Percentiles rank a stretch among this genome's conserved stretches.
These are phyloP conservation scores for Coelastrella sp. DNA, from an alignment of 139 green algal species.

Conservation along the genomic window DNA sequence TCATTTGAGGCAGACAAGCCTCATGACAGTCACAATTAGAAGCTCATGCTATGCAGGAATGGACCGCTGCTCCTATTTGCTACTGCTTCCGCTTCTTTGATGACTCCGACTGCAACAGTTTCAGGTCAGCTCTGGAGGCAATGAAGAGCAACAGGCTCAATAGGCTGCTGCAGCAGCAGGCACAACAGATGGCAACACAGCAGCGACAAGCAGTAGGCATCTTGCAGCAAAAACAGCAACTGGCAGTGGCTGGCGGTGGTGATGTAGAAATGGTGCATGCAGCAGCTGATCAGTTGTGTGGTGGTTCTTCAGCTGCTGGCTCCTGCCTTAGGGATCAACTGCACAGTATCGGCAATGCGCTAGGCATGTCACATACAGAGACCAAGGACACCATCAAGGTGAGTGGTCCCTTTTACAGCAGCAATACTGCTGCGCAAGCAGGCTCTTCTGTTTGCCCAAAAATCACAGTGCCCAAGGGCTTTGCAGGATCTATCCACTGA, in stretches of 20 bases:
- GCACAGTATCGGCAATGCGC: background rate
- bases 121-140: background rate
- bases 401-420: too few species aligned
- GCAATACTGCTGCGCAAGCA: too few species aligned
- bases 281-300: too few species aligned
- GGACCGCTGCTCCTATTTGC: background rate
- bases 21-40: background rate
- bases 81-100: slow-evolving; percentile 38
- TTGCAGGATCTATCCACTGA: too few species aligned
- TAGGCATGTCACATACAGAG: background rate
- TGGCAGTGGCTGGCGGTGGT: background rate
- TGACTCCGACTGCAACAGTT: slow-evolving; percentile 15
- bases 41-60: background rate
- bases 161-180: slow-evolving; percentile 12
- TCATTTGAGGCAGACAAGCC: too few species aligned
- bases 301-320: too few species aligned
- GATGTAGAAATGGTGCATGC: background rate
- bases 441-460: too few species aligned
- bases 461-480: too few species aligned
- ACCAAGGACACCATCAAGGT: background rate
- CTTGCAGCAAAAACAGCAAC: background rate
- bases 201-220: background rate
- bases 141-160: background rate
- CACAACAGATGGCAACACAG: background rate
- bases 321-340: background rate